Base-by-base conservation (phyloP, 495 filamentous ascomycete genomes). In the Daldinia loculata region DNA sequence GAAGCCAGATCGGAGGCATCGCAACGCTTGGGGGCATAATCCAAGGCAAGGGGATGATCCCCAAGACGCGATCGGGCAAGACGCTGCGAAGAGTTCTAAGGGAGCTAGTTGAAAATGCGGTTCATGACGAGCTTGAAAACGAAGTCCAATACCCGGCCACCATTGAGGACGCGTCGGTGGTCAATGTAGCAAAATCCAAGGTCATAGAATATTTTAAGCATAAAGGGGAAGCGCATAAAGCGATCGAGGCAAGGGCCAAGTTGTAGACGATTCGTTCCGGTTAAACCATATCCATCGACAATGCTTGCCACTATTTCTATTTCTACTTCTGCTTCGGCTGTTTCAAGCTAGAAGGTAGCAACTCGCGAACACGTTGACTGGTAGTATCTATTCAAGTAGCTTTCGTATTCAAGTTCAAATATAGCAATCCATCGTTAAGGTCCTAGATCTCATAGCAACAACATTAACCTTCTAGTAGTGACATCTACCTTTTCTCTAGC, bases 51-150 rank as follows among this genome's bases (percentile, higher is more conserved):
- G 92, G 90, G n/a, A 94, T 97, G 87, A 97, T 97, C 56, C 94
- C 94, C 6, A 94, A 93, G 82, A 98, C 94, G 30, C 80, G 94
- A 24, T 92, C 89, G 27, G 94, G 94, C 4, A 97, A 97, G 86
- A 97, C 92, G 29, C 74, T 97, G 63, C 82, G 95, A 14, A 83
- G 94, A 61, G 92, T 95, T 30, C 74, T 97, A 80, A 84, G 90
- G 52, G 93, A 95, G 80, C 77, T 97, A 66, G 76, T 97, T 3
- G 94, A 97, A 84, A 86, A 88, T 56, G 86, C 84, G 7, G 82
- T 84, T 30, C 79, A 84, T 27, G 84, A 80, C 1, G 81, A 87
- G 56, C 78, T 84, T 56, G 83, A 83, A 0, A 82, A 82, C 63
- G 79, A 78, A 45, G 84, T 88, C 0, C 71, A 76, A 27, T 80